Conservation (phyloP, 2,329 filamentous ascomycete genomes). For the Podosphaera aphanis region DNA sequence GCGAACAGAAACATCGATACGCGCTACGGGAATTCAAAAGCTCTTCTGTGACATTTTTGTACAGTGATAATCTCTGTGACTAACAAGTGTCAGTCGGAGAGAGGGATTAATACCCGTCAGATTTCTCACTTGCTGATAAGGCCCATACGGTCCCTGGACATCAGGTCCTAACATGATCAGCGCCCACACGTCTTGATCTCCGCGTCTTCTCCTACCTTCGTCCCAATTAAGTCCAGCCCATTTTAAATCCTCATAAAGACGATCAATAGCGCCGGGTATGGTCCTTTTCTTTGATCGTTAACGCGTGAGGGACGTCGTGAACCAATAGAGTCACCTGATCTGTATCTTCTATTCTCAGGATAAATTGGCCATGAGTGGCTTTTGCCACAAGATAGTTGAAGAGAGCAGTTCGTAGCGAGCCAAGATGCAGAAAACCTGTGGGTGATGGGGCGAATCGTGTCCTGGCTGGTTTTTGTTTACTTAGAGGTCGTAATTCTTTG, state of each 20-base stretch:
- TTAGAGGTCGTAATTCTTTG: conserved; percentile 8
- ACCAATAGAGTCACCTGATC: conserved; percentile 39
- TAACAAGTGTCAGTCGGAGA: conserved; percentile 17
- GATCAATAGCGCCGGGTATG: conserved; percentile 53
- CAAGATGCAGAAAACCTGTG: conserved; percentile 79
- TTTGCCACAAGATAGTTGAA: conserved; percentile 87
- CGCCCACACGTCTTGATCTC: conserved; percentile 2
- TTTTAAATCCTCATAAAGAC: conserved; percentile 53
- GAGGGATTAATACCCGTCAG: neutral
- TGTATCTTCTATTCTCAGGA: conserved; percentile 84
- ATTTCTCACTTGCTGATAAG: conserved; percentile 54
- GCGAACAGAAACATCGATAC: conserved; percentile 81
- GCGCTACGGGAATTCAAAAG: conserved; percentile 51
- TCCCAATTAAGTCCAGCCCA: conserved; percentile 90
- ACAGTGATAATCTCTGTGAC: conserved; percentile 57
- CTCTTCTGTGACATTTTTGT: conserved; percentile 43
- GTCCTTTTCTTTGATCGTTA: conserved; percentile 42
- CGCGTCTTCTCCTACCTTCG: conserved; percentile 37
- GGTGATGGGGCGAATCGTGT: conserved; percentile 90
- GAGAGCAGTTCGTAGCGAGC: conserved; percentile 76
- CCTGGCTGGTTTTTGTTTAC: conserved; percentile 32
- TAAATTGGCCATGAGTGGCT: conserved; percentile 68
- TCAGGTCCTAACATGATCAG: conserved; percentile 37
- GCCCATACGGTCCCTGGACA: conserved; percentile 57
- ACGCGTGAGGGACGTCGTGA: neutral